Base-by-base conservation (phyloP, 2,329 filamentous ascomycete species). In the Sclerotinia borealis region DNA sequence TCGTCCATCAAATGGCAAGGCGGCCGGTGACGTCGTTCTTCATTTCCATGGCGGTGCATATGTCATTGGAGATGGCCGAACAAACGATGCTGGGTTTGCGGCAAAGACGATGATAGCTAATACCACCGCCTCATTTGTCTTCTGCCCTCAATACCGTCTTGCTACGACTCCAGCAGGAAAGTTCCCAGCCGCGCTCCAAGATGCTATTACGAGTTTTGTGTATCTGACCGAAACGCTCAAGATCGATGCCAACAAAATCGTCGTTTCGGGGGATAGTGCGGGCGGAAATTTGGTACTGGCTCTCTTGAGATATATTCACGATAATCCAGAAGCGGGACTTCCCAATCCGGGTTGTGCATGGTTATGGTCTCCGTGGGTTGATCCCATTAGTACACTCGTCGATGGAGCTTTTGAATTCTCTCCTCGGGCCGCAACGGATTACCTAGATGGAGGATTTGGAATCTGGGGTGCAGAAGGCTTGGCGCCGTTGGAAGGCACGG, bases 171-270 rank as follows among this genome's bases (percentile, higher is more conserved):
- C 78, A 0, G 69, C 67, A 11, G 77, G 77, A n/a, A 77, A 75
- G 0, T 84, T 83, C 70, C 81, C 81, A 1, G 81, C 80, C 0
- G 78, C 79, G 4, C 68, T 82, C 3, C 81, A 83, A 70, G 81
- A 83, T 68, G 73, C 73, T 3, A 65, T 84, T 49, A 78, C 80
- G 0, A 68, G 75, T 4, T 82, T 81, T 68, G 68, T 77, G 8
- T 79, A 81, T 69, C 64, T 80, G 13, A 69, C 76, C n/a, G 71
- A 73, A 5, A 61, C 45, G 1, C 69, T 79, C 17, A 65, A 72
- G 0, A 75, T 83, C 48, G 68, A 77, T 0, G 67, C 80, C 0
- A 56, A 65, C 0, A 73, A 77, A 39, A 79, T 83, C 61, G 72
- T 79, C 0, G 19, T 83, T 0, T 77, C 75, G 0, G 81, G 81